Conservation (phyloP, 1,284 basidiomycete species). For the Lignosus rhinocerotis region DNA sequence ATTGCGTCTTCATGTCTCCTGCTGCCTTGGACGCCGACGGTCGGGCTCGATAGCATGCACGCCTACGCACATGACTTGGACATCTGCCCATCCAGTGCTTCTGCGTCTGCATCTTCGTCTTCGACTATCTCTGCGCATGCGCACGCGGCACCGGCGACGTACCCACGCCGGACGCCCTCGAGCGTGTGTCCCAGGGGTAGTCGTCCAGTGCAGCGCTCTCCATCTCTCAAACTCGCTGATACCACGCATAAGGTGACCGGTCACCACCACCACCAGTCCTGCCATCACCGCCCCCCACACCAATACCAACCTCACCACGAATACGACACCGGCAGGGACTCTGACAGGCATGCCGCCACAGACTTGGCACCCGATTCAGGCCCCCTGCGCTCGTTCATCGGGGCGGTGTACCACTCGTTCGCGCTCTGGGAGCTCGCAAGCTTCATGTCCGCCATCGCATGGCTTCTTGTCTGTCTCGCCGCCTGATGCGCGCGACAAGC, state of each 20-base stretch:
- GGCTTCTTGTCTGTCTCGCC: slow-evolving; percentile 20
- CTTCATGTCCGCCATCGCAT: slow-evolving; percentile 16
- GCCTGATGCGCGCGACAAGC: slow-evolving; percentile 3
- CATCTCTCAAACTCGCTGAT: background rate
- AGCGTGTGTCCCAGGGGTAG: background rate
- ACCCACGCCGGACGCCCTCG: background rate
- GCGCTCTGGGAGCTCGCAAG: slow-evolving; percentile 22
- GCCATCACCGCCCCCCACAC: too few relatives aligned
- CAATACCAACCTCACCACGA: too few relatives aligned
- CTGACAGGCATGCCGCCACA: background rate
- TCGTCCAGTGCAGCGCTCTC: background rate
- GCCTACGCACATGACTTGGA: background rate
- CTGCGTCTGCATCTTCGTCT: background rate
- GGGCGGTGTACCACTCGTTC: slow-evolving; percentile 9
- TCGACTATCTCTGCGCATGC: background rate
- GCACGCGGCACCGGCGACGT: background rate
- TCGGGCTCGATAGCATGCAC: background rate
- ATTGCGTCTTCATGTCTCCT: background rate
- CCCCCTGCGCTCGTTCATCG: slow-evolving; percentile 6
- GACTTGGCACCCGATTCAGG: background rate
- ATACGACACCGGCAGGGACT: too few relatives aligned
- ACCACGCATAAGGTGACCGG: background rate
- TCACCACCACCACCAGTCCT: too few relatives aligned
- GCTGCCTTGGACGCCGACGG: background rate
- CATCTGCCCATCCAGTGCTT: background rate